phyloP scores from a whole-genome alignment of 2,329 filamentous ascomycete species.

The Penicillium sp. region DNA sequence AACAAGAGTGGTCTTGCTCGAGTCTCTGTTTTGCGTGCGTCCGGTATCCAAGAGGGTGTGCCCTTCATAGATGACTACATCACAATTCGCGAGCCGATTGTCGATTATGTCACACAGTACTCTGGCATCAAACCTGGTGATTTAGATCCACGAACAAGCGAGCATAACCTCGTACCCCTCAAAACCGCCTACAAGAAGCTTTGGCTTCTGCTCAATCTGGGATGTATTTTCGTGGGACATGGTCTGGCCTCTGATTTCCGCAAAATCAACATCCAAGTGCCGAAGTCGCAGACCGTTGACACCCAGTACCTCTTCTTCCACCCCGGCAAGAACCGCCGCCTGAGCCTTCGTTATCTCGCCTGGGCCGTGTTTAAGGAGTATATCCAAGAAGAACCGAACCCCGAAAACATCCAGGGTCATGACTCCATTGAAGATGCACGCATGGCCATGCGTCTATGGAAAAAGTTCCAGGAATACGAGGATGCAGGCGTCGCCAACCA shows the following conservation, averaged over 20 bases:
- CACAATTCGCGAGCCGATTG: slow-evolving; percentile 81
- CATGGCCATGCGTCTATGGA: slow-evolving; percentile 84
- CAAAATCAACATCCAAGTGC: slow-evolving; percentile 96
- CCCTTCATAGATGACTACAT: slow-evolving; percentile 99
- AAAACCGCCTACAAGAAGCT: slow-evolving; percentile 97
- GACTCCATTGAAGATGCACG: slow-evolving; percentile 94
- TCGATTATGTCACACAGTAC: slow-evolving; percentile 93
- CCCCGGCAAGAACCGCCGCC: slow-evolving; percentile 74
- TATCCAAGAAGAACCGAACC: slow-evolving; percentile 75
- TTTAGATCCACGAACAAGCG: slow-evolving; percentile 73
- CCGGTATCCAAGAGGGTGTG: slow-evolving; percentile 71
- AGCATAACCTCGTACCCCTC: slow-evolving; percentile 79
- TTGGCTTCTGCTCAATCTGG: slow-evolving; percentile 92
- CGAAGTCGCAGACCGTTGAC: slow-evolving; percentile 85
- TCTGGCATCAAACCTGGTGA: slow-evolving; percentile 88
- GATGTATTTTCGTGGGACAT: slow-evolving; percentile 91
- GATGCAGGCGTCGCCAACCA: slow-evolving; percentile 80
- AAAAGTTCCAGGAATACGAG: slow-evolving; percentile 85
- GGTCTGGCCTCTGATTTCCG: slow-evolving; percentile 94
- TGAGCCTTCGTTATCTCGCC: slow-evolving; percentile 87
- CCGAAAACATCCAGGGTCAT: slow-evolving; percentile 56
- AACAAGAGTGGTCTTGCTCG: slow-evolving; percentile 89
- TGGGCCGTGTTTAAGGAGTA: slow-evolving; percentile 90
- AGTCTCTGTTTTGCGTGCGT: slow-evolving; percentile 82
- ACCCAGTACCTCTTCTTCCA: slow-evolving; percentile 91